These are phyloP conservation scores for Rutidosis leptorrhynchoides DNA, from an alignment of 129 eudicot species.

Conservation along the genomic window DNA sequence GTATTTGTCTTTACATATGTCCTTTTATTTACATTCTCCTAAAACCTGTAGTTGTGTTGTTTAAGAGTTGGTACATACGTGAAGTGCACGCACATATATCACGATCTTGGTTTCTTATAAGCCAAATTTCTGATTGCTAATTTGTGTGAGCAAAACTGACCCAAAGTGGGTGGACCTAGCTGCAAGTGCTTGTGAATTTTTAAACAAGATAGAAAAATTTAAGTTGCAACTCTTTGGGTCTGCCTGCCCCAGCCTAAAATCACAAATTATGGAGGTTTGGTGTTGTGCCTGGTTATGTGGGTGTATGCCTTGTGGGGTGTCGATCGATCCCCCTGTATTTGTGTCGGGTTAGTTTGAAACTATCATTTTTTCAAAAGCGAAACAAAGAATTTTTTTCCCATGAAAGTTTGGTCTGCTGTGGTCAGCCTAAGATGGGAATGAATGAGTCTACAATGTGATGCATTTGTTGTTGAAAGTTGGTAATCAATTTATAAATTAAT, in stretches of 20 bases:
- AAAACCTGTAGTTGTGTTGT: conserved; percentile 23
- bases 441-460: background rate
- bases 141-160: conserved; percentile 2
- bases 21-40: background rate
- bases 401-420: background rate
- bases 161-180: background rate
- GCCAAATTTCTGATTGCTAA: conserved; percentile 15
- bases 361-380: background rate
- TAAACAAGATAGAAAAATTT: background rate
- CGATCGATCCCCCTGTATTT: background rate
- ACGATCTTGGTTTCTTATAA: conserved; percentile 8
- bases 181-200: background rate
- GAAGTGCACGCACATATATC: conserved; percentile 8
- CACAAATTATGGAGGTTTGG: background rate
- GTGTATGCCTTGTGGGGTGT: background rate
- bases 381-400: background rate
- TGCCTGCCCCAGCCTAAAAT: background rate
- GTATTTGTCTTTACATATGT: background rate
- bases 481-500: conserved; percentile 22
- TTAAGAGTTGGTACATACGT: conserved; percentile 9
- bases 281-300: background rate
- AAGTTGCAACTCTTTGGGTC: background rate
- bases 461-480: conserved; percentile 32
- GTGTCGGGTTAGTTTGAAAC: background rate
- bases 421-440: background rate